phyloP scores from a whole-genome alignment of 805 yeast genomes.

The Ogataea pilisensis region DNA sequence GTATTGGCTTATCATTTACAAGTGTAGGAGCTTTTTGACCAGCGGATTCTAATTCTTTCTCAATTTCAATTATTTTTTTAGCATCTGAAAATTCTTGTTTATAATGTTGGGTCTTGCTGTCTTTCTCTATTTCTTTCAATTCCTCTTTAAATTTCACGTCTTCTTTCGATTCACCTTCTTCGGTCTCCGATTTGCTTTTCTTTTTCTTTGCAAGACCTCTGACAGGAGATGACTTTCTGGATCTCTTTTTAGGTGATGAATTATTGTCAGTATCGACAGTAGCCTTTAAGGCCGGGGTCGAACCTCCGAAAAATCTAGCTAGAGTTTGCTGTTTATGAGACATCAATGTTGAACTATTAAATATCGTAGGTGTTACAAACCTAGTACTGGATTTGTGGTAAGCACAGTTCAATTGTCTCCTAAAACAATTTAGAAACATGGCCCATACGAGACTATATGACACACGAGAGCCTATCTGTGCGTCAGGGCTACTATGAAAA shows the following conservation, averaged over 20 bases:
- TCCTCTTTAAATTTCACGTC: conserved; percentile 1
- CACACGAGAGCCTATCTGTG: too few relatives aligned
- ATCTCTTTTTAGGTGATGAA: conserved; percentile 6
- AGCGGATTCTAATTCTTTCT: neutral
- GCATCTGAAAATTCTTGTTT: neutral
- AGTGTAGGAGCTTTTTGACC: conserved; percentile 1
- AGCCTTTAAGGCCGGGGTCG: neutral
- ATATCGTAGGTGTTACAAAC: too few relatives aligned
- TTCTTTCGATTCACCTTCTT: neutral
- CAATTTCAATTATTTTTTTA: conserved; percentile 6
- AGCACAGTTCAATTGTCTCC: too few relatives aligned
- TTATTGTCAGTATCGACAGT: too few relatives aligned
- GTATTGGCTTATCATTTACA: conserved; percentile 20
- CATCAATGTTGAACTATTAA: neutral
- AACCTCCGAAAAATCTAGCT: conserved; percentile 18
- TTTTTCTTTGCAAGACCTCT: neutral
- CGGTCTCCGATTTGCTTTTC: neutral
- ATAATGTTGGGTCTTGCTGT: neutral
- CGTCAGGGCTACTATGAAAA: too few relatives aligned
- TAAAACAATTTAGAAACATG: too few relatives aligned
- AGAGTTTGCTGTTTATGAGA: conserved; percentile 15
- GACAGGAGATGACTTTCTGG: conserved; percentile 9
- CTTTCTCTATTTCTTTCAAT: conserved; percentile 9
- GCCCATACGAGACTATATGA: too few relatives aligned
- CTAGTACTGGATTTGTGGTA: too few relatives aligned